Percentiles rank a stretch among this genome's conserved stretches.
Evolutionary conservation across 768 basidiomycete species (phyloP).

Genomic region (Calocybe indica): DNA sequence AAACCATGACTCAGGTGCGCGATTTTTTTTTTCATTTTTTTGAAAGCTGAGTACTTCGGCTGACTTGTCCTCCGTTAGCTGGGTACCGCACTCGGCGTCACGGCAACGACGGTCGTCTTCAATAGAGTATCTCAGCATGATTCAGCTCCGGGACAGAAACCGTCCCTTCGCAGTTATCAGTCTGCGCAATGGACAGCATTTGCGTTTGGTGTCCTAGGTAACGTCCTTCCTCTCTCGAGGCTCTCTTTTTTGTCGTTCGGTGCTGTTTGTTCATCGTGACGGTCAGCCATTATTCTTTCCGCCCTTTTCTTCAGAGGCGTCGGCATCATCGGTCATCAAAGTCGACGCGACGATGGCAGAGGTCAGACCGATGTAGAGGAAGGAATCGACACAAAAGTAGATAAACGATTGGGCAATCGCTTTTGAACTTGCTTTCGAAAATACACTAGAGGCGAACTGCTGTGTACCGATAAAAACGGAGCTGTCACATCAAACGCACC

Average conservation of each 20-base stretch:
- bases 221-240: slow-evolving; percentile 10
- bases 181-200: slow-evolving; percentile 65
- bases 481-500: too few relatives aligned
- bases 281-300: slow-evolving; percentile 16
- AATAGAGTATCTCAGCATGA: slow-evolving; percentile 37
- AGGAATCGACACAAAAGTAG: too few relatives aligned
- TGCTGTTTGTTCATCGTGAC: neutral
- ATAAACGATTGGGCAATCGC: too few relatives aligned
- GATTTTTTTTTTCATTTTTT: neutral
- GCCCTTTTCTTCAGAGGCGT: slow-evolving; percentile 22
- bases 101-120: slow-evolving; percentile 68
- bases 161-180: slow-evolving; percentile 44
- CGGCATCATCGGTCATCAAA: slow-evolving; percentile 18
- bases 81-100: slow-evolving; percentile 65
- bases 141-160: slow-evolving; percentile 12
- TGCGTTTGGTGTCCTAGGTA: slow-evolving; percentile 58
- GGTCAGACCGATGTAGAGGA: too few relatives aligned
- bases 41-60: neutral
- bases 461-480: too few relatives aligned
- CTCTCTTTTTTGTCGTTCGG: neutral
- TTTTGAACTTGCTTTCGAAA: too few relatives aligned
- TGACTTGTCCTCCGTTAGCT: slow-evolving; percentile 31
- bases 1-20: slow-evolving; percentile 68
- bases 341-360: too few relatives aligned
- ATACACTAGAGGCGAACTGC: too few relatives aligned